Conservation (phyloP, 345 rosid genomes). For the Corchorus olitorius region DNA sequence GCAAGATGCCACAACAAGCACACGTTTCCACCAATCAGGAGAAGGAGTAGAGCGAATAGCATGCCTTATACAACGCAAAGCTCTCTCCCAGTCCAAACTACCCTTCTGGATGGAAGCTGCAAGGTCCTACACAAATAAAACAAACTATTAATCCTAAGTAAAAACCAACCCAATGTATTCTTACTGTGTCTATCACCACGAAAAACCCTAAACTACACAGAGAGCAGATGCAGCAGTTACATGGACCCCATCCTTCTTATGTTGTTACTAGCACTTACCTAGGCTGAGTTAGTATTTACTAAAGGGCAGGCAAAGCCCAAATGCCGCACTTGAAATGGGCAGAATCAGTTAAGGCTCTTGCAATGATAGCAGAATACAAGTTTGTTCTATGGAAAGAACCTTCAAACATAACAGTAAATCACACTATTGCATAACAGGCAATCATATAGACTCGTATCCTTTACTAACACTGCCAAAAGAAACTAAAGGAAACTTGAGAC, state of each 20-base stretch:
- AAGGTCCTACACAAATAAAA: slow-evolving; percentile 63
- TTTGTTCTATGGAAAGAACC: not conserved
- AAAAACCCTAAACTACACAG: not conserved
- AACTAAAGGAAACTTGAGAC: not conserved
- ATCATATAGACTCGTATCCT: not conserved
- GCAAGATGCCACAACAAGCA: slow-evolving; percentile 87
- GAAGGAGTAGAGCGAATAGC: slow-evolving; percentile 97
- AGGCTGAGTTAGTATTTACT: not conserved
- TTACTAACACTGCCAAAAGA: slow-evolving; percentile 6
- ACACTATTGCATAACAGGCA: not conserved
- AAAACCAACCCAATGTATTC: slow-evolving; percentile 1
- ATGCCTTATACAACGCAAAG: slow-evolving; percentile 92
- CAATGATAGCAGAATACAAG: not conserved
- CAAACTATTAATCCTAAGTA: slow-evolving; percentile 12
- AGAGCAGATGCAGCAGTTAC: not conserved
- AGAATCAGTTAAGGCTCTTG: slow-evolving; percentile 2
- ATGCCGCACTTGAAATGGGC: not conserved
- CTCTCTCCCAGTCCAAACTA: slow-evolving; percentile 99
- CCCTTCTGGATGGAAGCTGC: slow-evolving; percentile 87
- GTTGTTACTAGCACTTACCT: not conserved
- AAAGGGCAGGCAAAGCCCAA: not conserved
- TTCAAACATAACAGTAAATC: slow-evolving; percentile 12
- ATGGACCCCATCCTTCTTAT: not conserved
- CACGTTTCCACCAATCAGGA: slow-evolving; percentile 99
- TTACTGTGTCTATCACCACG: not conserved